Evolutionary conservation across 2,329 filamentous ascomycete species (phyloP), one percentile per base, ranked within the genome.

Genomic region (Fusarium albosuccineum): DNA sequence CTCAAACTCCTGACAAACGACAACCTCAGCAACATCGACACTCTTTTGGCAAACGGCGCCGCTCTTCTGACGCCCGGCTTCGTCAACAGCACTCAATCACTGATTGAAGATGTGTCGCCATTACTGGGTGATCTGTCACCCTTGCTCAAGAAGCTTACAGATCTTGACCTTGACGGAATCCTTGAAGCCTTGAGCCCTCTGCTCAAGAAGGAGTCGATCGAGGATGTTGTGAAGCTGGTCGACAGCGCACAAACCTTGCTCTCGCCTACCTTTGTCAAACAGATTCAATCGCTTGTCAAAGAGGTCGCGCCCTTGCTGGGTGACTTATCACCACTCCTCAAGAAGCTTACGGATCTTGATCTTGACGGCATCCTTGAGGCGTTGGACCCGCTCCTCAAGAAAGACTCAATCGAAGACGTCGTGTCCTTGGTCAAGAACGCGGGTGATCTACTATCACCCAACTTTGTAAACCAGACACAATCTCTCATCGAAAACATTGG

Each of bases 11-110:
- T 81, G 6, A 70, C 71, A 2, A 66, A 73, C 14, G 64, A 75
- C 29, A 76, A 78, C 9, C 73, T 80, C 36, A 69, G 74, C 37
- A 76, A 74, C 41, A 73, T 82, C 22, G 73, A 78, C 7, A 69
- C 41, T 9, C 70, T 82, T 6, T 64, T 82, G 3, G 70, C 67
- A 26, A 81, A 80, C 22, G 80, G 79, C n/a, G 77, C 75, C 5
- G 60, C 62, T 5, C 74, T 82, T 29, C 69, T 82, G 27, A 80
- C 78, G 0, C 63, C 70, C 5, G 68, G 55, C 3, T 72, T 79
- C 16, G 74, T 80, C 60, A 73, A 76, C 17, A 73, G 80, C 46
- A 72, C 80, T 3, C 70, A 73, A 40, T 74, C 74, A 10, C 74
- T 81, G 29, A 54, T 81, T 10, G 69, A 73, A 9, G 77, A 79